Conservation (phyloP, 108 stramenopile species). For the Cylindrotheca closterium region DNA sequence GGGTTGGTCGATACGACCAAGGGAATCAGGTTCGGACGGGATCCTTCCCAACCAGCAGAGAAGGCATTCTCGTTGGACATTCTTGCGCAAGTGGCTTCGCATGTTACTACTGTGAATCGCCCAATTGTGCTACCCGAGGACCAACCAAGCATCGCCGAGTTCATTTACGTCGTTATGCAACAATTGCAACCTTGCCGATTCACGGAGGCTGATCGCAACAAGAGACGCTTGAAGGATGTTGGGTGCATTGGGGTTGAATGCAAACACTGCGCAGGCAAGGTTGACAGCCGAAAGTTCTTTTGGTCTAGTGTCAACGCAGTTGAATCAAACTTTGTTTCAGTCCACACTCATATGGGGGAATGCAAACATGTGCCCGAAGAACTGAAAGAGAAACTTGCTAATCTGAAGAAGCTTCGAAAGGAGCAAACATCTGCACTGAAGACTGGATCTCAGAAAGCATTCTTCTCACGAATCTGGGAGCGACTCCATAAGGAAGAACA, state of each 20-base stretch:
- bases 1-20: conserved; percentile 75
- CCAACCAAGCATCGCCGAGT: conserved; percentile 82
- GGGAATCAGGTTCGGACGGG: conserved; percentile 78
- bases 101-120: conserved; percentile 52
- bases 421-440: conserved; percentile 79
- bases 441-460: conserved; percentile 87
- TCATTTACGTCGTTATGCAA: conserved; percentile 87
- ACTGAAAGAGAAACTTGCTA: conserved; percentile 61
- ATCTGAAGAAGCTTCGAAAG: conserved; percentile 77
- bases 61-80: conserved; percentile 66
- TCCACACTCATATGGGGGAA: conserved; percentile 90
- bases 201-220: conserved; percentile 91
- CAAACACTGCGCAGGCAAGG: conserved; percentile 88
- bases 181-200: conserved; percentile 87
- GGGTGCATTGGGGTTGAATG: conserved; percentile 91
- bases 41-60: conserved; percentile 59
- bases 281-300: conserved; percentile 88
- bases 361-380: conserved; percentile 65
- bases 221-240: conserved; percentile 82
- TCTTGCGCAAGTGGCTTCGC: conserved; percentile 73
- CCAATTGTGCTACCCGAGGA: conserved; percentile 80
- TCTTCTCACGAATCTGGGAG: conserved; percentile 84
- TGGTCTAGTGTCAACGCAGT: conserved; percentile 91
- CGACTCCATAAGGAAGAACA: conserved; percentile 61
- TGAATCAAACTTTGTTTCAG: conserved; percentile 90